Evolutionary conservation across 345 rosid species (phyloP), one percentile per base, ranked within the genome.

Genomic region (Populus alba): DNA sequence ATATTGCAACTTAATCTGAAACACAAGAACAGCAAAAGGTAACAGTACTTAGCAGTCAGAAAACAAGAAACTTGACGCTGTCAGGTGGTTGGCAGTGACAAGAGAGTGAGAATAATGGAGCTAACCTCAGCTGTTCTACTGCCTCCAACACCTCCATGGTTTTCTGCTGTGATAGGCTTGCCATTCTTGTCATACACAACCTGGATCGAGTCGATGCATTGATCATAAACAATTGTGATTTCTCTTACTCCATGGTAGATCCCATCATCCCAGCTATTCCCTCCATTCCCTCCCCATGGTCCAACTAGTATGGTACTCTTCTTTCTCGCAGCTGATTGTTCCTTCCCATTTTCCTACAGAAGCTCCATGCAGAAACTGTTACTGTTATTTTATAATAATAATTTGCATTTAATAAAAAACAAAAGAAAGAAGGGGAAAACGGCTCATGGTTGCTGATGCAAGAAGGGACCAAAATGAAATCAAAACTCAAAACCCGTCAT

Each of bases 211-310:
- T 95, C 95, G 16, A 92, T 91, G 83, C 97, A 91, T 62, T 77
- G 86, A 57, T 87, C 97, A 8, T 87, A 90, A 59, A 73, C 84
- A 29, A 92, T 83, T 18, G 75, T 84, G 80, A 95, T 91, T 79
- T 89, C 90, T 73, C 91, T 88, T 69, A 92, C 89, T 59, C 97
- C 94, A 76, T 84, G 47, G 79, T 89, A 81, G 47, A 77, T 78
- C 47, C 96, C 97, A 63, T 94, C 97, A 41, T 94, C 92, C 97
- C 97, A 92, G 75, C 37, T 67, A 11, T 68, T 63, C 66, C 97
- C 98, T 39, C 92, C 98, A 63, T 88, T 84, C 78, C 97, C 97
- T 80, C 97, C 97, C 97, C 97, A 90, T 22, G 92, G 91, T 74
- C 95, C 97, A 7, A 88, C 87, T 27, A 83, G 74, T 61, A 86